Percentiles rank a stretch among this genome's conserved stretches.
These are phyloP conservation scores for Metarhizium guizhouense DNA, from an alignment of 2,329 filamentous ascomycete species.

Conservation along the genomic window DNA sequence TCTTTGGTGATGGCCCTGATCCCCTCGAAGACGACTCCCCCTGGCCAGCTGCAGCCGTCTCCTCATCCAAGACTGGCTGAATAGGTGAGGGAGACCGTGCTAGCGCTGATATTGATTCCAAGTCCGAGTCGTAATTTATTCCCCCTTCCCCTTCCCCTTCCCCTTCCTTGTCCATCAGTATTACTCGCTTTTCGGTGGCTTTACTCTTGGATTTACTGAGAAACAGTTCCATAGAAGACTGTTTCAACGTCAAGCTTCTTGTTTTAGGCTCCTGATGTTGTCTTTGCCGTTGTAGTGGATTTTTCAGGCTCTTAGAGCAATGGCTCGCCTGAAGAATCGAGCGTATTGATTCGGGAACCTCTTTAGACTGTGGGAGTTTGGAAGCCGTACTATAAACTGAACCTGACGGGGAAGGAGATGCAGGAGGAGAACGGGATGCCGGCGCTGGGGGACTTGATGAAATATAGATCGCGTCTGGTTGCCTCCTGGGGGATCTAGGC, in stretches of 20 bases:
- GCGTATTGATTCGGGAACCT: constrained; percentile 17
- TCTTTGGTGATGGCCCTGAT: constrained; percentile 15
- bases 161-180: not conserved
- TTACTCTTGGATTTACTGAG: not conserved
- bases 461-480: constrained; percentile 32
- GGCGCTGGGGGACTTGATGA: constrained; percentile 31
- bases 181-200: not conserved
- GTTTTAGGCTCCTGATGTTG: not conserved
- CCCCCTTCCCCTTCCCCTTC: not conserved
- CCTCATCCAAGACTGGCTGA: not conserved
- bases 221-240: constrained; percentile 25
- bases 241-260: constrained; percentile 16
- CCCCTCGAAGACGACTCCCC: not conserved
- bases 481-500: constrained; percentile 25
- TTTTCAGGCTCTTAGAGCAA: constrained; percentile 13
- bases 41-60: constrained; percentile 4
- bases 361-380: constrained; percentile 7
- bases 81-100: not conserved
- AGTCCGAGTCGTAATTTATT: constrained; percentile 11
- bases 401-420: constrained; percentile 13
- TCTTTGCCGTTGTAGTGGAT: not conserved
- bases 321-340: constrained; percentile 13
- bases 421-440: constrained; percentile 19
- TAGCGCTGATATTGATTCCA: constrained; percentile 3
- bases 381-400: constrained; percentile 6